phyloP scores from a whole-genome alignment of 2,329 filamentous ascomycete species.

The Akanthomyces lecanii region DNA sequence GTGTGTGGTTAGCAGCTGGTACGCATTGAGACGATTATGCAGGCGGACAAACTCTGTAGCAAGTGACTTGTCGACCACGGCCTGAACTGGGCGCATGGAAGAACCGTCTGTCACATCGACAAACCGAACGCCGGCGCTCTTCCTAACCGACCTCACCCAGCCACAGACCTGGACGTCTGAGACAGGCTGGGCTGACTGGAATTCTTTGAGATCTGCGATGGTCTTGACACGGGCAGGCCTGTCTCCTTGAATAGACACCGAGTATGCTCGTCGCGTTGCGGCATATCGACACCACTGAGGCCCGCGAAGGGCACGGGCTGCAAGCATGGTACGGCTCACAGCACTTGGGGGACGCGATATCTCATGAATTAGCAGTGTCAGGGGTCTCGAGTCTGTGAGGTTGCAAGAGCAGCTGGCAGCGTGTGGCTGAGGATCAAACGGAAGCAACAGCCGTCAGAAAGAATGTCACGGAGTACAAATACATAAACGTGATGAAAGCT shows the following conservation, averaged over 20 bases:
- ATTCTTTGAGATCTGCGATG: constrained; percentile 54
- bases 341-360: background rate
- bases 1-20: constrained; percentile 27
- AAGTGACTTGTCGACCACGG: constrained; percentile 67
- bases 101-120: constrained; percentile 85
- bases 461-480: too few relatives aligned
- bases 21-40: constrained; percentile 21
- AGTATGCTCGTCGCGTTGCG: constrained; percentile 27
- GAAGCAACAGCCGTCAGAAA: background rate
- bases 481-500: background rate
- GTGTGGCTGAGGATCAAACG: background rate
- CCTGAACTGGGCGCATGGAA: constrained; percentile 73
- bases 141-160: constrained; percentile 77
- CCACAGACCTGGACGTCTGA: constrained; percentile 64
- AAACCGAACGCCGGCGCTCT: constrained; percentile 81
- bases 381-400: background rate
- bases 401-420: background rate
- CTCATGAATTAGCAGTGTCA: background rate
- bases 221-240: constrained; percentile 35
- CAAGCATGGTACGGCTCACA: constrained; percentile 1
- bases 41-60: constrained; percentile 61
- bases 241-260: constrained; percentile 29
- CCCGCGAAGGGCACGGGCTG: background rate
- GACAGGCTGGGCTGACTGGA: constrained; percentile 41
- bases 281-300: background rate